Evolutionary conservation across 2,329 filamentous ascomycete genomes (phyloP), one percentile per base, ranked within the genome.

Genomic region (Talaromyces rugulosus): DNA sequence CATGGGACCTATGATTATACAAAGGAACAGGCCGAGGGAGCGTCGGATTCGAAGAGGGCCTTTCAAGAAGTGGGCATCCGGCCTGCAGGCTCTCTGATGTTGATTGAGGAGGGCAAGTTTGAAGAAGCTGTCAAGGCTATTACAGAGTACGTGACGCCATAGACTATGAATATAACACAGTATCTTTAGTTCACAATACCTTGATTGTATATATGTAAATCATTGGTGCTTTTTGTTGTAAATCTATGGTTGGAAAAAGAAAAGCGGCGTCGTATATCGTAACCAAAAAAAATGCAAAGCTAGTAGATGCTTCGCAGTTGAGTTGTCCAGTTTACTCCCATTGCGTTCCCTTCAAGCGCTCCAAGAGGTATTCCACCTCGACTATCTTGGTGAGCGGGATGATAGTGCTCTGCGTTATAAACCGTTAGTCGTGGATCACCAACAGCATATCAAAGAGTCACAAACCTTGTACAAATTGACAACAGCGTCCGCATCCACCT

Each of bases 301-400:
- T n/a, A 11, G 14, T 9, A 33, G 33, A 50, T 56, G 16, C 27
- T 44, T 18, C n/a, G n/a, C n/a, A 47, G 7, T 47, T 47, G 12
- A 5, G 14, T 1, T 11, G 18, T 47, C 16, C 30, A 23, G 28
- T 30, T 73, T 65, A 79, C 65, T 81, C 78, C 80, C 80, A 82
- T 70, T 80, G 65, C 3, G 80, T 82, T 31, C 79, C 79, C 67
- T 79, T 85, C 59, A 99, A 80, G 66, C 95, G 85, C 77, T 98
- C 92, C 91, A 99, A 96, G 68, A 99, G 81, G 75, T 99, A 99
- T 70, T 99, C 95, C 9, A 99, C 92, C 81, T 99, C 95, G 47
- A 99, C 94, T 66, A 92, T 89, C 77, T 99, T 99, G n/a, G 95
- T 99, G 75, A 98, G 78, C 0, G 95, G 95, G 69, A 99, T 99